Evolutionary conservation across 345 rosid species (phyloP).

Genomic region (Murraya koenigii): DNA sequence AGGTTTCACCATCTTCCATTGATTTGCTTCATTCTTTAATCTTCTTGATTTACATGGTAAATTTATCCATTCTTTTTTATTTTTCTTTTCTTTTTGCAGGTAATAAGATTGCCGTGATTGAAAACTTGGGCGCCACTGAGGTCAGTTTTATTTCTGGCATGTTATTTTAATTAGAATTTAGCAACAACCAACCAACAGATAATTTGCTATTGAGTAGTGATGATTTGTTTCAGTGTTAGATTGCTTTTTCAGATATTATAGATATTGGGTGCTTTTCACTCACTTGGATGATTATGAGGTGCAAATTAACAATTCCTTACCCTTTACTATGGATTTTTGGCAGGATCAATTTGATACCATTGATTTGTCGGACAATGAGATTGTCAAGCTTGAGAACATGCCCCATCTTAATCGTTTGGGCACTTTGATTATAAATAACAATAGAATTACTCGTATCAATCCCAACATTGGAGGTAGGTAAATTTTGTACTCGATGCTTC

Average conservation of each 20-base stretch:
- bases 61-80: neutral
- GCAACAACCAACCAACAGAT: no score
- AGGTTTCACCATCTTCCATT: conserved; percentile 33
- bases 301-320: neutral
- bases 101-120: conserved; percentile 94
- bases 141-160: conserved; percentile 30
- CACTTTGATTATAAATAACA: conserved; percentile 83
- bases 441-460: conserved; percentile 88
- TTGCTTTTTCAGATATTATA: neutral
- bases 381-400: conserved; percentile 94
- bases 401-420: conserved; percentile 89
- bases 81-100: conserved; percentile 34
- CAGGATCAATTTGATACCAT: conserved; percentile 99
- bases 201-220: no score
- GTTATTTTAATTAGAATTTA: no score
- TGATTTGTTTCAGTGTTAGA: neutral
- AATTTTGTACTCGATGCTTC: neutral
- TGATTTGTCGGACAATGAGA: conserved; percentile 97
- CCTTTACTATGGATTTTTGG: conserved; percentile 12
- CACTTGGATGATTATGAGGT: neutral
- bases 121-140: conserved; percentile 99
- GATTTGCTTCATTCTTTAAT: neutral
- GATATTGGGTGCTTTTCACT: neutral
- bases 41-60: neutral
- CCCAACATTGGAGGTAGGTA: conserved; percentile 94